phyloP scores from a whole-genome alignment of 225 moss, liverwort and hornwort species.

The Antitrichia curtipendula region DNA sequence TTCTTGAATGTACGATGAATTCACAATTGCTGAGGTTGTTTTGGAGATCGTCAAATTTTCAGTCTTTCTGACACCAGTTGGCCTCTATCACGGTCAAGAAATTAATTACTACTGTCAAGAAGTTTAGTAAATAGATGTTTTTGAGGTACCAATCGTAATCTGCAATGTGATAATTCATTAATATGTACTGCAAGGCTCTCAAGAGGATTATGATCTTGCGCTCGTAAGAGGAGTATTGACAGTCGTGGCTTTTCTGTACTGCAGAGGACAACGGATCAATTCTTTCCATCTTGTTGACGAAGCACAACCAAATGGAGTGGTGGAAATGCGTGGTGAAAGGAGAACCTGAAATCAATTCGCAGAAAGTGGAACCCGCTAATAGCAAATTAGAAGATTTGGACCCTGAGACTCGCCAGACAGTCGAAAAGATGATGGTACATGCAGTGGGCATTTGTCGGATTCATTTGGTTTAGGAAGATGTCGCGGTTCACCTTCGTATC shows the following conservation, averaged over 20 bases:
- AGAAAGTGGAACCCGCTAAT: constrained; percentile 94
- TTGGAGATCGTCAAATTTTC: not conserved
- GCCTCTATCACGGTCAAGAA: not conserved
- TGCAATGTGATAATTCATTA: not conserved
- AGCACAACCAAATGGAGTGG: constrained; percentile 98
- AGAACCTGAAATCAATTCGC: constrained; percentile 84
- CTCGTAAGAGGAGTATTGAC: not conserved
- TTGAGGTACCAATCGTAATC: not conserved
- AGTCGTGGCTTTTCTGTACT: not conserved
- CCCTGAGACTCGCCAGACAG: constrained; percentile 86
- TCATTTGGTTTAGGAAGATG: not conserved
- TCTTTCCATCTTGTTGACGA: constrained; percentile 71
- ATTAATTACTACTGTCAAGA: not conserved
- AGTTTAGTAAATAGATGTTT: not conserved
- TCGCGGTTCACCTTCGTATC: not conserved
- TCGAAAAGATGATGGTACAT: constrained; percentile 98
- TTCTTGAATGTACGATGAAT: not conserved
- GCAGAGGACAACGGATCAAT: constrained; percentile 75
- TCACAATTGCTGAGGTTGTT: not conserved
- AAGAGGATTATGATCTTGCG: not conserved
- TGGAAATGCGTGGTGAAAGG: constrained; percentile 84
- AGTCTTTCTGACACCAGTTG: not conserved
- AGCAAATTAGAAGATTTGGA: constrained; percentile 92
- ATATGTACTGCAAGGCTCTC: not conserved
- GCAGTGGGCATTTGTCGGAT: not conserved